A percentile compares a stretch with the other conserved stretches of the same genome.
phyloP scores from a whole-genome alignment of 176 grass and related monocot species.

The Elymus sibiricus region DNA sequence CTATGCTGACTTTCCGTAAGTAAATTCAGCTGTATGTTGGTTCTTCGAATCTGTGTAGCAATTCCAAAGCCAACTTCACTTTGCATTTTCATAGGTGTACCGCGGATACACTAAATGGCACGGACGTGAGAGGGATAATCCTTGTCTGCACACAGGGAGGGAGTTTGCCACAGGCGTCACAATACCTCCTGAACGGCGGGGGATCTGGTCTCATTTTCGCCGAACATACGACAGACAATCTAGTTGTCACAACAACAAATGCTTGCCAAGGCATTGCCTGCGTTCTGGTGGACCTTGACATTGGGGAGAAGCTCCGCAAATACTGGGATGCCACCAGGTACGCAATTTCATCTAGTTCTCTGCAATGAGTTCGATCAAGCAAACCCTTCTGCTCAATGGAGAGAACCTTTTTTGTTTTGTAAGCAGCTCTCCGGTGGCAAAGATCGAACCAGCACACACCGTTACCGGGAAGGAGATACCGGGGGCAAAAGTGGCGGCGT shows the following conservation, averaged over 20 bases:
- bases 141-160: not conserved
- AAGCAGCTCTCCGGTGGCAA: constrained; percentile 13
- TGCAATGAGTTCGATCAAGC: not conserved
- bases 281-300: constrained; percentile 28
- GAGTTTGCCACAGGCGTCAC: not conserved
- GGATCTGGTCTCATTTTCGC: constrained; percentile 19
- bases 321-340: not conserved
- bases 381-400: not conserved
- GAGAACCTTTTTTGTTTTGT: not conserved
- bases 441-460: constrained; percentile 11
- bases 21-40: not conserved
- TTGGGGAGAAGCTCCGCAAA: not conserved
- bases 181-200: not conserved
- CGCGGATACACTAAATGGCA: not conserved
- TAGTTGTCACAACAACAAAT: no score
- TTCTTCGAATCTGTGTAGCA: no score
- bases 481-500: constrained; percentile 8
- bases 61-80: not conserved
- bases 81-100: not conserved
- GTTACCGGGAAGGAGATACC: not conserved
- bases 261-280: no score
- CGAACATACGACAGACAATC: not conserved
- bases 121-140: not conserved
- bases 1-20: no score
- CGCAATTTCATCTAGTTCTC: no score